Base-by-base conservation (phyloP, 2,329 filamentous ascomycete genomes). In the Xylaria digitata region DNA sequence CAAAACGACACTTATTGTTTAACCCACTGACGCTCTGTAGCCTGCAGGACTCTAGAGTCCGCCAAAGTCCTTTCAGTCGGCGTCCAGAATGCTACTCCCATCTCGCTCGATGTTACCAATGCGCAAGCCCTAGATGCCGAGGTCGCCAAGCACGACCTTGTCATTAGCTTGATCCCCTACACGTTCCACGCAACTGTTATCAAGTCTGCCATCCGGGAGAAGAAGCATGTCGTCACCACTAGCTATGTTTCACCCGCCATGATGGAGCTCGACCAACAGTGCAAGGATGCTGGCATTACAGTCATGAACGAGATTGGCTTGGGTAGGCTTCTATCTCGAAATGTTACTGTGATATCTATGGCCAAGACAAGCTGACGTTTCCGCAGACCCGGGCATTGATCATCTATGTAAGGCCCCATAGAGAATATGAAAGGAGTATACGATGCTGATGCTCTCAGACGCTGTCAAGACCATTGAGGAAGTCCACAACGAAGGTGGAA, bases 221-320 rank as follows among this genome's bases (percentile, higher is more conserved):
- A 97, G 92, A 97, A 95, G 87, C 84, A 98, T 84, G 94, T 98
- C 68, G 94, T 98, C 77, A 97, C 95, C 66, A 97, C 95, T 34
- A 93, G 89, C 72, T 98, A 98, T 78, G 92, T 97, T 73, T 96
- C 92, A 4, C 93, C 93, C 3, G 92, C 93, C 71, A 97, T 97
- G 94, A 81, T 90, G 82, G 95, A 94, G 84, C 89, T 98, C 57
- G 91, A 97, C 76, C 84, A 89, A 75, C 84, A 91, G 74, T 89
- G 87, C 79, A 97, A 97, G 86, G 92, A 91, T 70, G 95, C 95
- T 19, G 94, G 94, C 68, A 97, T 97, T 78, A 97, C 93, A 11
- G 94, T 97, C 78, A 94, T 97, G 92, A 97, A 98, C 82, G 95
- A 98, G 87, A 96, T 97, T 77, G 93, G 93, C 69, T 77, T 92